A percentile compares a stretch with the other conserved stretches of the same genome.
phyloP scores from a whole-genome alignment of 2,329 filamentous ascomycete genomes.

The Nigrospora osmanthi region DNA sequence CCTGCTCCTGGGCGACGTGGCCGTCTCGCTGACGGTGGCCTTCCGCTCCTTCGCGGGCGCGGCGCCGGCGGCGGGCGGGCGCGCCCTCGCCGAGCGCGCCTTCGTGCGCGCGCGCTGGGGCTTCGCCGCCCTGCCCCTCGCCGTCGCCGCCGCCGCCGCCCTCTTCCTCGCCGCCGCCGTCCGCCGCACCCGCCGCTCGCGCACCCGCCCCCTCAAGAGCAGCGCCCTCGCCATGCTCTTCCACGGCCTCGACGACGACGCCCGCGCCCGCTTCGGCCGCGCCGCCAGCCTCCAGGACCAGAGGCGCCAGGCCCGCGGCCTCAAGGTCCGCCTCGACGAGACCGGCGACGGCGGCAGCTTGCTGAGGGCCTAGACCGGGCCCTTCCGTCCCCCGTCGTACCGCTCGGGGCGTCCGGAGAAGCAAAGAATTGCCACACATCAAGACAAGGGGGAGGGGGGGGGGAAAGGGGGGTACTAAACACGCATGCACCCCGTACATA shows the following conservation, averaged over 20 bases:
- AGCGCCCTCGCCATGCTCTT: constrained; percentile 25
- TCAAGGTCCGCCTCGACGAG: constrained; percentile 18
- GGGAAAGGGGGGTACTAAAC: too few species aligned
- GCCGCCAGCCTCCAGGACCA: constrained; percentile 11
- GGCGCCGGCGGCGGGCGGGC: constrained; percentile 15
- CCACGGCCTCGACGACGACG: constrained; percentile 23
- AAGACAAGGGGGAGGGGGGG: too few species aligned
- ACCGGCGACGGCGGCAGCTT: constrained; percentile 6
- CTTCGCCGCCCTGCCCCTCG: constrained; percentile 22
- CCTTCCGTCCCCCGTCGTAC: too few species aligned
- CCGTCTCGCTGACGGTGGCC: constrained; percentile 24
- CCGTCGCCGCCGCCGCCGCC: constrained; percentile 19
- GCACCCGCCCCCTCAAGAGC: constrained; percentile 24
- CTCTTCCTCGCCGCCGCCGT: constrained; percentile 20
- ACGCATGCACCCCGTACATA: too few species aligned
- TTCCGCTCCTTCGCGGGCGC: constrained; percentile 21
- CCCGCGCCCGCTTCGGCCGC: constrained; percentile 12
- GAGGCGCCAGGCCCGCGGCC: constrained; percentile 13
- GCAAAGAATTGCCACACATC: background rate
- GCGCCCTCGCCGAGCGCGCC: constrained; percentile 17
- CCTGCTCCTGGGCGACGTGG: constrained; percentile 24
- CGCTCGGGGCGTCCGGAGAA: background rate
- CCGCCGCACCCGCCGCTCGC: constrained; percentile 13
- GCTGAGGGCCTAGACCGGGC: constrained; percentile 3
- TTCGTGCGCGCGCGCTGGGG: constrained; percentile 27